Evolutionary conservation across 108 stramenopile species (phyloP), one percentile per base, ranked within the genome.

Genomic region (Epithemia pelagica): DNA sequence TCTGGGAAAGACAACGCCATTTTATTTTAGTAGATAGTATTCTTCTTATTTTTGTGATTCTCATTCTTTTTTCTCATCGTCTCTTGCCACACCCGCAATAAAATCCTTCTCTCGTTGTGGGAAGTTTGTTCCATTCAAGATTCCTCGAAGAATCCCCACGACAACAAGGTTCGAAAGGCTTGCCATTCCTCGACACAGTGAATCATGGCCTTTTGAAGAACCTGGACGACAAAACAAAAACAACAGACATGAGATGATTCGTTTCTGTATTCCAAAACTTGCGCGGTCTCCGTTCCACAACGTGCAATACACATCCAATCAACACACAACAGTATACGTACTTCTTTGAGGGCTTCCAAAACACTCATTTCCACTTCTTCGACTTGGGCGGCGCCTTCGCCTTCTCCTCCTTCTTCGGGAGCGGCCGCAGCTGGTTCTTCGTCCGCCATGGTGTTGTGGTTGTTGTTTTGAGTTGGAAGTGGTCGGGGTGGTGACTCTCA

Each of bases 161-260:
- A n/a, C n/a, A n/a, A n/a, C 30, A 90, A 94, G 63, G 95, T 96
- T 54, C 95, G 87, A 55, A 98, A 97, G 20, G 96, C 98, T 92
- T 98, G 97, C 82, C 97, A 96, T 78, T 92, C 90, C 59, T 98
- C 91, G 63, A 97, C 97, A 63, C 96, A 94, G 73, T 96, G 91
- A 74, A 97, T 86, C 82, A 97, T 91, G 71, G 99, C 95, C 90
- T 96, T 95, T 76, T 96, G 86, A 61, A 99, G 91, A 53, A 98
- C 98, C 90, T 91, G 59, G 54, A 59, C 15, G 46, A 54, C 37
- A 46, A 46, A 46, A 46, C 37, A 46, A 46, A 5, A 46, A 46
- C n/a, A n/a, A n/a, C n/a, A n/a, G n/a, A n/a, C n/a, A n/a, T n/a
- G n/a, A n/a, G n/a, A 29, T 26, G 52, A 29, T 33, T 25, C 30